Percentiles rank a stretch among this genome's conserved stretches.
phyloP scores from a whole-genome alignment of 805 yeast species.

The Sungouiella blattae region DNA sequence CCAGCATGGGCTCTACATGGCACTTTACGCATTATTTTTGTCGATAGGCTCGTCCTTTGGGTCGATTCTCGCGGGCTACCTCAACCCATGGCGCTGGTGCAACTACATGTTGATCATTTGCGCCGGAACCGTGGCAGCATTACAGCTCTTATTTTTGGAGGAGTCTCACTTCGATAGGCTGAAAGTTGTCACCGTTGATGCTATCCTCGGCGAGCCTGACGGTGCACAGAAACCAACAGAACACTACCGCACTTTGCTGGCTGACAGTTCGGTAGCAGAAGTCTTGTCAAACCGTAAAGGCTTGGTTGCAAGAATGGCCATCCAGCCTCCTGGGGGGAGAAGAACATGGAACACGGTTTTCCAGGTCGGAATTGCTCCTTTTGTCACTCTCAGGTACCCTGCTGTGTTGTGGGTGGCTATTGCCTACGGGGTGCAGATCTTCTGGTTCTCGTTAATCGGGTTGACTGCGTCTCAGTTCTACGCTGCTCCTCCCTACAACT shows the following conservation, averaged over 20 bases:
- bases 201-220: neutral
- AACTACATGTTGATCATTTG: neutral
- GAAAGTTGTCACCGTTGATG: neutral
- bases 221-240: too few species aligned
- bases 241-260: too few species aligned
- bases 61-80: slow-evolving; percentile 2
- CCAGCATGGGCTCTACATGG: slow-evolving; percentile 19
- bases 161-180: neutral
- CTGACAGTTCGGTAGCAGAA: too few species aligned
- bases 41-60: slow-evolving; percentile 18
- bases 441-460: slow-evolving; percentile 48
- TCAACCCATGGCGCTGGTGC: neutral
- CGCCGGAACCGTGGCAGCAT: neutral
- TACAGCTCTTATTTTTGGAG: neutral
- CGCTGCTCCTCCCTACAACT: slow-evolving; percentile 45
- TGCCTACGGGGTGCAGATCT: slow-evolving; percentile 47
- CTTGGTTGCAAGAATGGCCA: neutral
- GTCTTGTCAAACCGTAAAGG: neutral
- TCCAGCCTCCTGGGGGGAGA: neutral
- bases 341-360: neutral
- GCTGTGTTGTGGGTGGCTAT: slow-evolving; percentile 39
- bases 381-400: slow-evolving; percentile 16
- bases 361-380: neutral
- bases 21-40: neutral
- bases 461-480: slow-evolving; percentile 46